A percentile compares a stretch with the other conserved stretches of the same genome.
Conservation (phyloP, 2,329 filamentous ascomycete species). For the Penicillium janthinellum region DNA sequence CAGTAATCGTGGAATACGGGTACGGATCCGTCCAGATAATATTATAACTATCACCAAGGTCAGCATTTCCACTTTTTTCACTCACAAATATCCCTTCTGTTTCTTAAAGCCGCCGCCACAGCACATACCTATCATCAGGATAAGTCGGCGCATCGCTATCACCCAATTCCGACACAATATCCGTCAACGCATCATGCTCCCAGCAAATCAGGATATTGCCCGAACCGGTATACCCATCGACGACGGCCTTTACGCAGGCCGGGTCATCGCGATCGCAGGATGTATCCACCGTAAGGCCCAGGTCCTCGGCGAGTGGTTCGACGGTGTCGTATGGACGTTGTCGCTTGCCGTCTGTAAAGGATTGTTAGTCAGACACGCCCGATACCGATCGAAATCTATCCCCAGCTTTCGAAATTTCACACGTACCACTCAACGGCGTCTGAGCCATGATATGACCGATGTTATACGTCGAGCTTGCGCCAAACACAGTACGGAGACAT, state of each 20-base stretch:
- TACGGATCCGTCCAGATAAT: slow-evolving; percentile 61
- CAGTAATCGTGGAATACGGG: slow-evolving; percentile 52
- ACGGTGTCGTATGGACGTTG: slow-evolving; percentile 61
- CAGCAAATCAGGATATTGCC: slow-evolving; percentile 66
- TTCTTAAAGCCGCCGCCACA: not conserved
- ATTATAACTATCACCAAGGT: slow-evolving; percentile 43
- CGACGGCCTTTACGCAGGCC: slow-evolving; percentile 55
- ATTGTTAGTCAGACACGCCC: no score
- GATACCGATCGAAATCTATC: not conserved
- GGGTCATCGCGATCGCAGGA: slow-evolving; percentile 60
- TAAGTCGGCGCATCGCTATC: slow-evolving; percentile 54
- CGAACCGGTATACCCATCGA: slow-evolving; percentile 50
- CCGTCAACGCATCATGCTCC: slow-evolving; percentile 58
- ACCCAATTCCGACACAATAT: slow-evolving; percentile 57
- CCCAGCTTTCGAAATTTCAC: not conserved
- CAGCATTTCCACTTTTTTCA: not conserved
- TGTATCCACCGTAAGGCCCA: slow-evolving; percentile 58
- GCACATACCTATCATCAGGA: slow-evolving; percentile 49
- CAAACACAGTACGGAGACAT: slow-evolving; percentile 62
- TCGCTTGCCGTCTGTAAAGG: slow-evolving; percentile 49
- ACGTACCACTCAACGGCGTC: slow-evolving; percentile 49
- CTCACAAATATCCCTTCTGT: slow-evolving; percentile 23
- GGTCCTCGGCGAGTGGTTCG: slow-evolving; percentile 56
- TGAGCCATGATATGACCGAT: slow-evolving; percentile 63
- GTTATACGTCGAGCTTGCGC: slow-evolving; percentile 53